These are phyloP conservation scores for Lanmaoa rubissima DNA, from an alignment of 768 basidiomycete species.

Conservation along the genomic window DNA sequence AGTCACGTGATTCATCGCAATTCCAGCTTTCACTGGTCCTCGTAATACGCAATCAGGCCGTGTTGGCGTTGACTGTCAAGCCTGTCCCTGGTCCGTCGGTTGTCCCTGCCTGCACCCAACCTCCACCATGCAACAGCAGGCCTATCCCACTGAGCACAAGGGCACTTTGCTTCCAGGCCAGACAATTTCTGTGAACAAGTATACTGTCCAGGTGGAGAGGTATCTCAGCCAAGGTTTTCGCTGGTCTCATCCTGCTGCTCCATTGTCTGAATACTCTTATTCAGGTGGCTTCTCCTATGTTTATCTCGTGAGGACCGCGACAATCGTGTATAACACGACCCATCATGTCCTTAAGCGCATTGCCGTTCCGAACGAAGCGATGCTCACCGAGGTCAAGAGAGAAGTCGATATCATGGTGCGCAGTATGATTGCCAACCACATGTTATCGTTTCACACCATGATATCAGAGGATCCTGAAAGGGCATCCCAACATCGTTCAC, in stretches of 20 bases:
- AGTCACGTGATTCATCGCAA: slow-evolving; percentile 16
- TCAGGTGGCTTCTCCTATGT: slow-evolving; percentile 97
- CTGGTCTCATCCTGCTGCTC: slow-evolving; percentile 3
- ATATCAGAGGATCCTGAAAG: slow-evolving; percentile 78
- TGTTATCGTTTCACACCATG: slow-evolving; percentile 28
- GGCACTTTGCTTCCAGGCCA: slow-evolving; percentile 81
- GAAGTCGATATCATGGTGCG: slow-evolving; percentile 99
- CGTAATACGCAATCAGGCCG: background rate
- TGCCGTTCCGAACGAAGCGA: slow-evolving; percentile 84
- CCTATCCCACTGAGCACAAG: slow-evolving; percentile 46
- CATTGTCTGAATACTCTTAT: slow-evolving; percentile 16
- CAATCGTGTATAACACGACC: slow-evolving; percentile 86
- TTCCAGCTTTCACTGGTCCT: background rate
- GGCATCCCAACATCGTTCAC: slow-evolving; percentile 93
- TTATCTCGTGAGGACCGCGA: slow-evolving; percentile 86
- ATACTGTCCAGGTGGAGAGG: slow-evolving; percentile 86
- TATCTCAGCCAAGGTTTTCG: slow-evolving; percentile 89
- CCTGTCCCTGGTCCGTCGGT: slow-evolving; percentile 5
- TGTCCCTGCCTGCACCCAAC: background rate
- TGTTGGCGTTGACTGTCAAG: slow-evolving; percentile 1
- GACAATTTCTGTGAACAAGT: slow-evolving; percentile 85
- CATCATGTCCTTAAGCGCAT: slow-evolving; percentile 98
- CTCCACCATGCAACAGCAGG: slow-evolving; percentile 41
- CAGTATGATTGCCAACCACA: slow-evolving; percentile 11
- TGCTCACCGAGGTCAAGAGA: slow-evolving; percentile 92